A percentile compares a stretch with the other conserved stretches of the same genome.
phyloP scores from a whole-genome alignment of 2,329 filamentous ascomycete genomes.

The Ramularia endophylla region DNA sequence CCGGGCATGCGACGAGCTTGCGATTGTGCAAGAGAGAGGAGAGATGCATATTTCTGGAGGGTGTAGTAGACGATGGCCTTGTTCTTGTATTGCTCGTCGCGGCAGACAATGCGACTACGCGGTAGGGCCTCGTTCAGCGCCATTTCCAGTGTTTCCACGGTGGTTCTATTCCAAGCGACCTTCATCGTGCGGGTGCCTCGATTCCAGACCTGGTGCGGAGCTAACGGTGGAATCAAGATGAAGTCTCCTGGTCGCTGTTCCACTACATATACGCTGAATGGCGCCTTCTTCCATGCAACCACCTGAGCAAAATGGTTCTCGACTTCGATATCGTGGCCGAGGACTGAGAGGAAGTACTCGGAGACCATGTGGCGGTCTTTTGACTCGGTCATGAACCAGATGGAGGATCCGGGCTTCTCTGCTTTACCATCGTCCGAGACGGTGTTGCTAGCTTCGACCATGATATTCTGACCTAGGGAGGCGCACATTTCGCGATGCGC shows the following conservation, averaged over 20 bases:
- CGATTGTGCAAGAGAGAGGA: conserved; percentile 54
- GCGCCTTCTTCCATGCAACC: conserved; percentile 91
- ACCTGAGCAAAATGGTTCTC: conserved; percentile 96
- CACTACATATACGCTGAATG: conserved; percentile 86
- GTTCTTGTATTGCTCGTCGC: conserved; percentile 98
- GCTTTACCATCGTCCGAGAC: conserved; percentile 62
- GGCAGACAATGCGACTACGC: conserved; percentile 82
- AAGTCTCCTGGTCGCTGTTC: conserved; percentile 89
- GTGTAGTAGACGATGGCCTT: conserved; percentile 93
- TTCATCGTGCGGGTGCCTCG: conserved; percentile 94
- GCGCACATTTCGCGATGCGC: conserved; percentile 98
- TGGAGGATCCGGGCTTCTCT: conserved; percentile 73
- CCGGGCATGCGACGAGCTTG: conserved; percentile 36
- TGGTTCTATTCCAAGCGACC: conserved; percentile 95
- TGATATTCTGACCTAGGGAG: conserved; percentile 92
- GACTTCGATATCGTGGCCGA: conserved; percentile 94
- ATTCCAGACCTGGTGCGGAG: conserved; percentile 98
- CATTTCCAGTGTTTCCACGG: conserved; percentile 80
- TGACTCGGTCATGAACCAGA: conserved; percentile 99
- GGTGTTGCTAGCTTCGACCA: conserved; percentile 78
- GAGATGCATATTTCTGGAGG: conserved; percentile 65
- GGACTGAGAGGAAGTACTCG: conserved; percentile 86
- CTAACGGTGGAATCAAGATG: conserved; percentile 85
- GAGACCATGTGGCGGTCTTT: conserved; percentile 86
- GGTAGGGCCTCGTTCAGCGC: conserved; percentile 83